Conservation (phyloP, 2,329 filamentous ascomycete species). For the Colletotrichum viniferum region DNA sequence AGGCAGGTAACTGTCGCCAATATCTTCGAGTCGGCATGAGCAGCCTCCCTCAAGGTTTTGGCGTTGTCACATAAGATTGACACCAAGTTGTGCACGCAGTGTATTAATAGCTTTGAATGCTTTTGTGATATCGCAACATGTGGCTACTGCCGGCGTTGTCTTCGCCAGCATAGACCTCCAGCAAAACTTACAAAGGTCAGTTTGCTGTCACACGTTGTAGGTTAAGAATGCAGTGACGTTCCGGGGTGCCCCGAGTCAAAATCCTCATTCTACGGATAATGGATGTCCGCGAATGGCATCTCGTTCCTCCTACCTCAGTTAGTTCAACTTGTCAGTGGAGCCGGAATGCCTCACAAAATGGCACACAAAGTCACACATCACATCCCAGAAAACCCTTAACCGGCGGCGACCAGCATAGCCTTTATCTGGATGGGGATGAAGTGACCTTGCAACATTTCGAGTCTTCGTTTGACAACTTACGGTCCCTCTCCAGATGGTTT, state of each 20-base stretch:
- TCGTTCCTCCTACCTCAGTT: too few species aligned
- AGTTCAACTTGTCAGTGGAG: too few species aligned
- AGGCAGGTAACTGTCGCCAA: neutral
- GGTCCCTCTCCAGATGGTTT: too few species aligned
- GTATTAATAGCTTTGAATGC: neutral
- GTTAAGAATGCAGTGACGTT: too few species aligned
- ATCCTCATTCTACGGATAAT: too few species aligned
- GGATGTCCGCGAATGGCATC: too few species aligned
- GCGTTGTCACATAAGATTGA: neutral
- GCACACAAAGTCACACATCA: too few species aligned
- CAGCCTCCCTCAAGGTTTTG: neutral
- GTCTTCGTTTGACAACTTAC: neutral
- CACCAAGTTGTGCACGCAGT: neutral
- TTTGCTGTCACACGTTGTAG: neutral
- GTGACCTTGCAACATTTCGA: neutral
- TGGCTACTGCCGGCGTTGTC: accelerated
- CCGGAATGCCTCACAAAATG: too few species aligned
- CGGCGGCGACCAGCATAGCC: neutral
- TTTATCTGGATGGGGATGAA: neutral
- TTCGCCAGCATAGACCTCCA: neutral
- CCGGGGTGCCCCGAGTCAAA: too few species aligned
- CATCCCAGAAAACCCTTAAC: neutral
- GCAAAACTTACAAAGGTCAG: neutral
- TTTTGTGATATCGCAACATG: neutral
- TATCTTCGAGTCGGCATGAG: accelerated